Evolutionary conservation across 164 flowering plant species (phyloP).

Genomic region (Houttuynia cordata): DNA sequence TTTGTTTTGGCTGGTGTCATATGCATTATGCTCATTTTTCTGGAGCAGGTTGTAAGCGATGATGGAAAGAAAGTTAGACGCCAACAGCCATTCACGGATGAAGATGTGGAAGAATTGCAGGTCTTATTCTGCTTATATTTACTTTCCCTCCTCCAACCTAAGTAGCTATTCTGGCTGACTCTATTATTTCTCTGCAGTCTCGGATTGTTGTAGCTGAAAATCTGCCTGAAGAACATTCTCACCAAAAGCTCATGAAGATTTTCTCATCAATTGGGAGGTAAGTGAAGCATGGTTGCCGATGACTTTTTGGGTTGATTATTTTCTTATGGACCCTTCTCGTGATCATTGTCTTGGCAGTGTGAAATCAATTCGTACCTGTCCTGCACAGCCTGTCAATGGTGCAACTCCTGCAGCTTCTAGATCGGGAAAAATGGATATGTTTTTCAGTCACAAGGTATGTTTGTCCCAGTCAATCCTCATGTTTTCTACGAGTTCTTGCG

Average conservation of each 20-base stretch:
- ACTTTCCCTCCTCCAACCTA: not conserved
- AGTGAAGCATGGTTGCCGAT: not conserved
- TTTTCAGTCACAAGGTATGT: conserved; percentile 66
- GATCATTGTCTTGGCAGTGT: conserved; percentile 35
- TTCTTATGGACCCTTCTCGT: not conserved
- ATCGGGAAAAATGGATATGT: conserved; percentile 54
- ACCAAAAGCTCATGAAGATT: conserved; percentile 86
- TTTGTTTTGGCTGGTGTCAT: not conserved
- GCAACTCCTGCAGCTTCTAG: conserved; percentile 58
- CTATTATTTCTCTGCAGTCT: conserved; percentile 37
- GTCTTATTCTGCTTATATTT: conserved; percentile 20
- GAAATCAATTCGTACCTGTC: conserved; percentile 90
- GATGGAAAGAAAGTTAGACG: conserved; percentile 88
- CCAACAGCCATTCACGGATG: conserved; percentile 50
- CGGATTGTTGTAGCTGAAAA: conserved; percentile 89
- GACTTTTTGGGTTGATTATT: not conserved
- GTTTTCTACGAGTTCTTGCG: not conserved
- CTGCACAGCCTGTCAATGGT: conserved; percentile 56
- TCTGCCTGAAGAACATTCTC: conserved; percentile 89
- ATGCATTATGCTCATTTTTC: not conserved
- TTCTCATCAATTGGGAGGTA: conserved; percentile 91
- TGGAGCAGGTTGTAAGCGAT: conserved; percentile 67
- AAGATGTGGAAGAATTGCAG: conserved; percentile 83
- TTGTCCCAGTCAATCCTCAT: not conserved
- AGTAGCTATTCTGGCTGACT: not conserved